A percentile compares a stretch with the other conserved stretches of the same genome.
Conservation (phyloP, 495 filamentous ascomycete genomes). For the Neurospora discreta region DNA sequence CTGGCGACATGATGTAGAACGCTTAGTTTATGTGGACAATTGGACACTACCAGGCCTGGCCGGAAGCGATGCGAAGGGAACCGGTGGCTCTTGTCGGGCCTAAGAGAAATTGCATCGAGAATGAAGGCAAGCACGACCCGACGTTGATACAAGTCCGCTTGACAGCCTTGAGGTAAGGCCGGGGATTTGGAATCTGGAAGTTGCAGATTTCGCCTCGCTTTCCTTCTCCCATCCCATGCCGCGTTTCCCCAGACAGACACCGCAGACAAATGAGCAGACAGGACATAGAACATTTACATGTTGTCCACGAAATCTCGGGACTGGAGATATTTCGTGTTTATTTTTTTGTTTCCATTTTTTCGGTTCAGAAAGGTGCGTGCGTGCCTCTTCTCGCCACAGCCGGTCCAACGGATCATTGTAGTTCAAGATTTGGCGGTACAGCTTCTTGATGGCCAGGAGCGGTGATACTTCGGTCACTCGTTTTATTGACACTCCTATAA, state of each 20-base stretch:
- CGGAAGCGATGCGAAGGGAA: neutral
- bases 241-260: neutral
- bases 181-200: neutral
- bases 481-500: neutral
- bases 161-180: neutral
- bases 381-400: neutral
- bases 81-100: neutral
- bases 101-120: neutral
- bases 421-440: neutral
- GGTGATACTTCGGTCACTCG: neutral
- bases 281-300: neutral
- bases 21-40: neutral
- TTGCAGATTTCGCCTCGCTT: neutral
- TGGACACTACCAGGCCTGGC: neutral
- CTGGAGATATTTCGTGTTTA: neutral
- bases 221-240: neutral
- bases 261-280: neutral
- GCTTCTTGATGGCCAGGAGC: neutral
- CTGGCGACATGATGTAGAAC: neutral
- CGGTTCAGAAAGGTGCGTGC: neutral
- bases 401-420: neutral
- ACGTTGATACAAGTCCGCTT: neutral
- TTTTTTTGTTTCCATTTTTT: neutral
- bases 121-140: neutral
- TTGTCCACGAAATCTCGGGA: neutral